phyloP scores from a whole-genome alignment of 805 yeast genomes.

The Wickerhamomyces hampshirensis region DNA sequence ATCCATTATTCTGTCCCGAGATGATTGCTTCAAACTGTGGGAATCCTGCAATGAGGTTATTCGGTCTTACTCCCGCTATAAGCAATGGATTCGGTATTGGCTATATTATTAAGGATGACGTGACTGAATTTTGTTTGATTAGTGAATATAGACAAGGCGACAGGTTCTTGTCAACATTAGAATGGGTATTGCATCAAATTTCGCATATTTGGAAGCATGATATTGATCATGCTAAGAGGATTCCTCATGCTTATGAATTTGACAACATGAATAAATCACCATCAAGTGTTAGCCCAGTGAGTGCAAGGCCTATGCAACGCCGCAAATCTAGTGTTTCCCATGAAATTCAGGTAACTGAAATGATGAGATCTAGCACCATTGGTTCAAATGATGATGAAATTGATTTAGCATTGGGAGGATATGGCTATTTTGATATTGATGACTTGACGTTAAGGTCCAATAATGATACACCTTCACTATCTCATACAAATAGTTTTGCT shows the following conservation, averaged over 20 bases:
- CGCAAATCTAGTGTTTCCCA: conserved; percentile 10
- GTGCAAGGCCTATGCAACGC: not conserved
- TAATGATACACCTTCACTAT: conserved; percentile 32
- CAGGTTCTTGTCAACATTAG: conserved; percentile 69
- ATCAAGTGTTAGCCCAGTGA: conserved; percentile 4
- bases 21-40: conserved; percentile 76
- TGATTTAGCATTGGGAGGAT: conserved; percentile 56
- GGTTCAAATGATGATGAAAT: conserved; percentile 24
- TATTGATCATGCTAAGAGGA: conserved; percentile 15
- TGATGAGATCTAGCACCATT: conserved; percentile 20
- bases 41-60: conserved; percentile 77
- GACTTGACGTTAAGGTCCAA: conserved; percentile 57
- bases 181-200: conserved; percentile 62
- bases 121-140: conserved; percentile 74
- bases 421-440: conserved; percentile 73
- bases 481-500: conserved; percentile 11
- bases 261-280: conserved; percentile 26
- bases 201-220: conserved; percentile 35
- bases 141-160: conserved; percentile 85
- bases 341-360: conserved; percentile 8
- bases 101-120: conserved; percentile 78
- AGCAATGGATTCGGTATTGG: conserved; percentile 93
- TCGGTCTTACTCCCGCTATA: conserved; percentile 87
- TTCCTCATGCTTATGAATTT: conserved; percentile 29
- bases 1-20: conserved; percentile 37